Evolutionary conservation across 768 basidiomycete genomes (phyloP).

Genomic region (Phylloporus arenicola): DNA sequence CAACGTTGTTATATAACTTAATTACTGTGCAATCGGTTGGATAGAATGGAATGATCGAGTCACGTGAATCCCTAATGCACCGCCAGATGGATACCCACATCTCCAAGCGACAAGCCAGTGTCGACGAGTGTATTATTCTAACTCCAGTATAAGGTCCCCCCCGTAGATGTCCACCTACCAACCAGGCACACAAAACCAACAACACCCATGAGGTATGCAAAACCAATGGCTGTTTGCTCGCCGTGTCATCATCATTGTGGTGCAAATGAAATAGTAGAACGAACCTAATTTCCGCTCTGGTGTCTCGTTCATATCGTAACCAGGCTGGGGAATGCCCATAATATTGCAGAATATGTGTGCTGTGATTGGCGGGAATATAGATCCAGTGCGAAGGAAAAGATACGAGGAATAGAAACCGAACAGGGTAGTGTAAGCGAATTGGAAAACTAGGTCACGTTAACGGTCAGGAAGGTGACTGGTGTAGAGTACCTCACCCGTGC

Average conservation of each 20-base stretch:
- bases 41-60: neutral
- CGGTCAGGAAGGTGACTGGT: slow-evolving; percentile 12
- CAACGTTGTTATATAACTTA: slow-evolving; percentile 14
- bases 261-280: slow-evolving; percentile 23
- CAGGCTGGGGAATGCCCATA: slow-evolving; percentile 81
- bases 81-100: slow-evolving; percentile 1
- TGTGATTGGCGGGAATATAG: slow-evolving; percentile 67
- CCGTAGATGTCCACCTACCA: slow-evolving; percentile 42
- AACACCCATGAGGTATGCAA: slow-evolving; percentile 56
- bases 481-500: slow-evolving; percentile 40
- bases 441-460: slow-evolving; percentile 55
- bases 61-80: slow-evolving; percentile 15
- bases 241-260: slow-evolving; percentile 8
- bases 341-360: slow-evolving; percentile 92
- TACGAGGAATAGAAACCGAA: slow-evolving; percentile 88
- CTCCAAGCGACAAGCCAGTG: slow-evolving; percentile 12
- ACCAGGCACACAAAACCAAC: slow-evolving; percentile 52
- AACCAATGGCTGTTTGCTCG: slow-evolving; percentile 42
- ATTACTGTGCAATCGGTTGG: neutral
- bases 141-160: slow-evolving; percentile 41
- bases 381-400: slow-evolving; percentile 82
- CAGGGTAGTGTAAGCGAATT: slow-evolving; percentile 84
- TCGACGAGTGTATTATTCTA: slow-evolving; percentile 5
- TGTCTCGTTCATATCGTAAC: slow-evolving; percentile 48
- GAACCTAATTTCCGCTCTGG: slow-evolving; percentile 48